phyloP scores from a whole-genome alignment of 1,139 yeast genomes.

The Blastobotrys raffinosifermentans region DNA sequence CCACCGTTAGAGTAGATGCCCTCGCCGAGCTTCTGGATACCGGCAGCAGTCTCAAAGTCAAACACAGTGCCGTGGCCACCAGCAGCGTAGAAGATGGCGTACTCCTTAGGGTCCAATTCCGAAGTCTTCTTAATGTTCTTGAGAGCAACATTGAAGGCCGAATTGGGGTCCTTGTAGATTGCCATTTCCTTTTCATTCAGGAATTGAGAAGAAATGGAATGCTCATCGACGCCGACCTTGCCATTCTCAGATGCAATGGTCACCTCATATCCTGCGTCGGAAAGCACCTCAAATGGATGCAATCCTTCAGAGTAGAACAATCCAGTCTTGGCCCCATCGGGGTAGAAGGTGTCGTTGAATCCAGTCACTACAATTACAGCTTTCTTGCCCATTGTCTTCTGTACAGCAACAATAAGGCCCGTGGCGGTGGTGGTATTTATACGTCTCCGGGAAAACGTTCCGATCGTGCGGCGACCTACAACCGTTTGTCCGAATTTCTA shows the following conservation, averaged over 20 bases:
- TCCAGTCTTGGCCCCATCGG: slow-evolving; percentile 53
- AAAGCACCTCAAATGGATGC: slow-evolving; percentile 49
- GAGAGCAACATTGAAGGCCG: slow-evolving; percentile 37
- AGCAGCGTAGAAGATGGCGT: slow-evolving; percentile 50
- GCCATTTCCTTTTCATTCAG: slow-evolving; percentile 42
- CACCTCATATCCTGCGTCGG: slow-evolving; percentile 45
- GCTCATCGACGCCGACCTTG: slow-evolving; percentile 47
- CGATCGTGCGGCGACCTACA: no score
- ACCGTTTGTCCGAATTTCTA: no score
- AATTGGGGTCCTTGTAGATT: slow-evolving; percentile 36
- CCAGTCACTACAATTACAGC: slow-evolving; percentile 50
- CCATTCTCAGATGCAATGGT: slow-evolving; percentile 57
- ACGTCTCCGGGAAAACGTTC: no score
- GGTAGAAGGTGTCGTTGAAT: slow-evolving; percentile 46
- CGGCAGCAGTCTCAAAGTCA: slow-evolving; percentile 50
- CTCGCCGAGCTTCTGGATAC: slow-evolving; percentile 42
- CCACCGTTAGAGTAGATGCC: slow-evolving; percentile 47
- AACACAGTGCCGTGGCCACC: slow-evolving; percentile 62
- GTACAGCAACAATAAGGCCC: no score
- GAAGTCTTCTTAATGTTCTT: slow-evolving; percentile 24
- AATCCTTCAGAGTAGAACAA: slow-evolving; percentile 50
- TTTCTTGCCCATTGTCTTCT: no score
- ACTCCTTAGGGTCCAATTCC: slow-evolving; percentile 39
- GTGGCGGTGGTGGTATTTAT: no score
- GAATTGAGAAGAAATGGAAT: slow-evolving; percentile 40